Base-by-base conservation (phyloP, 2,329 filamentous ascomycete genomes). In the Trichophyton mentagrophytes region DNA sequence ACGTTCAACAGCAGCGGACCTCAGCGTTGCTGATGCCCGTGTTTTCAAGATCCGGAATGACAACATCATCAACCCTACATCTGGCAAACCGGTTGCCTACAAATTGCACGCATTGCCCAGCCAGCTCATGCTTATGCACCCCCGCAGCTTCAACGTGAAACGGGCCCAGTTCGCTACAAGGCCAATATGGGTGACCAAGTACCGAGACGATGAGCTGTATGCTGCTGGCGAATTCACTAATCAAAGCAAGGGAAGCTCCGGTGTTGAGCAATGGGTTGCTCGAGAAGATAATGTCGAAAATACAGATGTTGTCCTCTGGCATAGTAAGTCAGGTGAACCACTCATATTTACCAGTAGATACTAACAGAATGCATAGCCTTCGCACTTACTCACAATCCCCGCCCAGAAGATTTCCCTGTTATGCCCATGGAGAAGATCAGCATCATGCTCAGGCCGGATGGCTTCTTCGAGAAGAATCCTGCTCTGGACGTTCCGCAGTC, bases 371-470 rank as follows among this genome's bases (percentile, higher is more conserved):
- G 53, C 20, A 7, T 36, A 74, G 71, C 72, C 25, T 77, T 78
- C 60, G 77, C 84, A 17, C 80, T 85, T 27, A 87, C 85, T 38
- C 85, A 87, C 64, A 82, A 85, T 27, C 83, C 83, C 0, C 75
- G 84, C 4, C 77, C 82, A 25, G 84, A 86, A 67, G 84, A 87
- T 67, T 87, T 86, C 71, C 84, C 84, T 0, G 81, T 87, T 46
- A 87, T 87, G 85, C 84, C 84, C 0, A 80, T 79, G 66, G 84
- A 87, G 68, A 75, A 72, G 57, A 74, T 80, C 7, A 76, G 73
- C 59, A 74, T 80, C 11, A 74, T 73, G 67, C 66, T 81, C 36
- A 76, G 77, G 63, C 78, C 79, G 1, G 77, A 77, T 57, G 78
- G 79, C 33, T 81, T 81, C 69, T 80, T 80, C 65, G 74, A 74